Base-by-base conservation (phyloP, 2,329 filamentous ascomycete genomes). In the Colletotrichum cuscutae region DNA sequence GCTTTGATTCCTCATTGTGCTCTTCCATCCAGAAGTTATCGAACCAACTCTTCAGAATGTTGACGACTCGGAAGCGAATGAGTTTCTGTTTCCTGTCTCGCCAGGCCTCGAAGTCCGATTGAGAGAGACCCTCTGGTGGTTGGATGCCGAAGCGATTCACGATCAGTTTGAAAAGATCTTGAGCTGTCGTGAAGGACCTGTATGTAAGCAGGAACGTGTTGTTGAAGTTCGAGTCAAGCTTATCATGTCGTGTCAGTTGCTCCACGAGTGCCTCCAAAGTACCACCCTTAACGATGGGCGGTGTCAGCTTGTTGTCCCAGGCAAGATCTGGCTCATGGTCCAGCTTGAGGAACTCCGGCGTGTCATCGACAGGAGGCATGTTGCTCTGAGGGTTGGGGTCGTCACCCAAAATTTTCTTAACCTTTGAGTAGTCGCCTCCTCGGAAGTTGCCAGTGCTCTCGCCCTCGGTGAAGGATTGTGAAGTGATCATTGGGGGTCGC, bases 11-110 rank as follows among this genome's bases (percentile, higher is more conserved):
- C 64, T 96, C 94, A 79, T 92, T 95, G 75, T 93, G 92, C 61
- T 95, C 94, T 80, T 99, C 97, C 95, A 98, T 98, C 97, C 97
- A 99, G 82, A 97, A 98, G 77, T 93, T 95, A 80, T 98, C 97
- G 77, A 99, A 97, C 97, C 97, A 99, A 83, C 91, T 97, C 88
- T 98, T 98, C 60, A 99, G 86, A 75, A 98, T 98, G 79, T 98
- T 99, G 76, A 99, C 95, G 2, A 99, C 95, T 54, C 97, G 92
- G 85, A 99, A 97, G 46, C 97, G 91, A 74, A 98, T 98, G 5
- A 95, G 93, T 80, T 97, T 98, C 81, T 98, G 97, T 84, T 99
- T 99, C 80, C 92, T 92, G 80, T 98, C 95, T 46, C 94, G 91
- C 97, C 97, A 99, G 35, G 90, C 87, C 68, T 98, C 94, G 77